Percentiles rank a stretch among this genome's conserved stretches.
Conservation (phyloP, 1,139 yeast species). For the Zygosaccharomyces pseudobailii region DNA sequence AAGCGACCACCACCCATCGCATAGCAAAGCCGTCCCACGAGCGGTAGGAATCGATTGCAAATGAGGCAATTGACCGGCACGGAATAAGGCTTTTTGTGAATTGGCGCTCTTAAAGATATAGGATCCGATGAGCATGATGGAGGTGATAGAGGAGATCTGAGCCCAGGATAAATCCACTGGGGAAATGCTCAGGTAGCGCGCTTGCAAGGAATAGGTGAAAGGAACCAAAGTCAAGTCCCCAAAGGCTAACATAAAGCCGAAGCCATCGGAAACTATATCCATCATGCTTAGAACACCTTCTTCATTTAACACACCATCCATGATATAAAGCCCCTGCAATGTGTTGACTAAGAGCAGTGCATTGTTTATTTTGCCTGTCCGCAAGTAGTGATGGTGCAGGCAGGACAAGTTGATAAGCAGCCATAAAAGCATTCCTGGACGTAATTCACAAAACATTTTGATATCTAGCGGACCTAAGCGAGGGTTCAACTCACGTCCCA, state of each 20-base stretch:
- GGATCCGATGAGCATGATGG: conserved; percentile 57
- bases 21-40: conserved; percentile 73
- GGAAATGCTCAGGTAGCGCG: conserved; percentile 70
- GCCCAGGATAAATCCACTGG: conserved; percentile 52
- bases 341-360: conserved; percentile 65
- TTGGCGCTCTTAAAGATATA: conserved; percentile 81
- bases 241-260: conserved; percentile 91
- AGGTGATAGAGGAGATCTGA: conserved; percentile 38
- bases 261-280: conserved; percentile 93
- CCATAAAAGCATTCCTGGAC: conserved; percentile 94
- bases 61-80: conserved; percentile 65
- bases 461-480: conserved; percentile 81
- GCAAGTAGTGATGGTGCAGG: conserved; percentile 71
- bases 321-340: conserved; percentile 74
- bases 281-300: conserved; percentile 89
- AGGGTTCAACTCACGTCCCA: conserved; percentile 94
- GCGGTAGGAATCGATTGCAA: conserved; percentile 65
- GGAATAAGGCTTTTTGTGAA: conserved; percentile 78
- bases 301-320: conserved; percentile 91
- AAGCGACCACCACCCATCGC: conserved; percentile 94
- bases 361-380: conserved; percentile 57
- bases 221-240: conserved; percentile 96
- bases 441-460: conserved; percentile 85
- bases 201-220: conserved; percentile 80
- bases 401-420: conserved; percentile 71